These are phyloP conservation scores for Aspergillus steynii DNA, from an alignment of 495 filamentous ascomycete species.

Conservation along the genomic window DNA sequence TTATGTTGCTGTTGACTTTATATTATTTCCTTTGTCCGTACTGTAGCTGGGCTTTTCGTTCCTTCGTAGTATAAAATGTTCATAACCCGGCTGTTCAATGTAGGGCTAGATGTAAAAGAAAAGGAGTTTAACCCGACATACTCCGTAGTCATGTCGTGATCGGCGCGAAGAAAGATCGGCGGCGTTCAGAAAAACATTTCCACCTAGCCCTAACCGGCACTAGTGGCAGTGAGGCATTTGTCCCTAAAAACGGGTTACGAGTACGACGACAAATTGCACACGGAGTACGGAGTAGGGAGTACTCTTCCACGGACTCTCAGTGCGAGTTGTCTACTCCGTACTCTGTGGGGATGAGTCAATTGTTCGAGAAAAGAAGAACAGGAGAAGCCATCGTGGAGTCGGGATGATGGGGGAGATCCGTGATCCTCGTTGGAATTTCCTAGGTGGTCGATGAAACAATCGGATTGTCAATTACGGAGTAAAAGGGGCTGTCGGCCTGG, in stretches of 20 bases:
- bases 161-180: neutral
- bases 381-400: neutral
- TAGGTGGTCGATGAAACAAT: neutral
- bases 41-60: too few relatives aligned
- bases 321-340: neutral
- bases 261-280: neutral
- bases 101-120: too few relatives aligned
- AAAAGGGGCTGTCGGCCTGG: neutral
- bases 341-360: neutral
- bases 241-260: neutral
- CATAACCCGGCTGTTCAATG: too few relatives aligned
- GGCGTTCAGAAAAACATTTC: neutral
- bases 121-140: too few relatives aligned
- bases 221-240: neutral
- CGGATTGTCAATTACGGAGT: neutral
- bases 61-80: too few relatives aligned
- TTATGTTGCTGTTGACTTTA: too few relatives aligned
- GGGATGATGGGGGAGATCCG: neutral
- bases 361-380: neutral
- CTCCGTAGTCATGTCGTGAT: too few relatives aligned
- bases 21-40: too few relatives aligned
- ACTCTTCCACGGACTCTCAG: neutral
- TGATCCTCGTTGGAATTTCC: neutral
- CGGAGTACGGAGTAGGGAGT: too few relatives aligned
- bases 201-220: neutral